These are phyloP conservation scores for Leptographium radiaticola DNA, from an alignment of 2,329 filamentous ascomycete genomes.

Conservation along the genomic window DNA sequence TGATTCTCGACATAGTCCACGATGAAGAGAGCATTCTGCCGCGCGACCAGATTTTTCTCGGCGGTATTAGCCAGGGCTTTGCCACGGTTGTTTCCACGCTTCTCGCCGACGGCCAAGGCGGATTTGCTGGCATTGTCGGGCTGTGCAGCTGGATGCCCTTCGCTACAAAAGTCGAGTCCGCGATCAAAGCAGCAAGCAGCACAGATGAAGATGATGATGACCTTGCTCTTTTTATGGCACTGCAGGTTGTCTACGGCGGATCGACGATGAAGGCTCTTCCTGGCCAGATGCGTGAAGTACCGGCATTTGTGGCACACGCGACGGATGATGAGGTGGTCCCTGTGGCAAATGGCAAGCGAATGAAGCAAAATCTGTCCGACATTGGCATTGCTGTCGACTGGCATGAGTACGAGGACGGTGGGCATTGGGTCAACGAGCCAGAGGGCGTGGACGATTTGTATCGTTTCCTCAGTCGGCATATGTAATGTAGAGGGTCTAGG, in stretches of 20 bases:
- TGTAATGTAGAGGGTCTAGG: neutral
- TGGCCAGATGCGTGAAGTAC: neutral
- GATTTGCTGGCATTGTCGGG: constrained; percentile 3
- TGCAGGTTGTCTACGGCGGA: neutral
- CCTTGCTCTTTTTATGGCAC: neutral
- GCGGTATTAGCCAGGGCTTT: constrained; percentile 5
- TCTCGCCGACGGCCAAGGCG: constrained; percentile 1
- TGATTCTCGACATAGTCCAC: neutral
- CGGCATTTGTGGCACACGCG: neutral
- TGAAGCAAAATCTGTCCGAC: neutral
- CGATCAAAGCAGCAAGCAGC: too few relatives aligned
- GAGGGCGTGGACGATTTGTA: constrained; percentile 1
- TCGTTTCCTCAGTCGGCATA: neutral
- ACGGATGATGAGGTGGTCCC: neutral
- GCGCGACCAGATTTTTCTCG: neutral
- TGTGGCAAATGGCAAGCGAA: neutral
- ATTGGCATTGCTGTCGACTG: neutral
- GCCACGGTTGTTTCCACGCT: constrained; percentile 1
- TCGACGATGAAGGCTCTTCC: neutral
- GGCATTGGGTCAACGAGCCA: constrained; percentile 1
- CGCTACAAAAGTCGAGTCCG: neutral
- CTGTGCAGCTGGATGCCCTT: constrained; percentile 6
- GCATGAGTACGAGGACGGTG: neutral
- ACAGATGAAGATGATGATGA: neutral
- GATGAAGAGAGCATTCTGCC: neutral